Evolutionary conservation across 129 eudicot species (phyloP), one percentile per base, ranked within the genome.

Genomic region (Silybum marianum): DNA sequence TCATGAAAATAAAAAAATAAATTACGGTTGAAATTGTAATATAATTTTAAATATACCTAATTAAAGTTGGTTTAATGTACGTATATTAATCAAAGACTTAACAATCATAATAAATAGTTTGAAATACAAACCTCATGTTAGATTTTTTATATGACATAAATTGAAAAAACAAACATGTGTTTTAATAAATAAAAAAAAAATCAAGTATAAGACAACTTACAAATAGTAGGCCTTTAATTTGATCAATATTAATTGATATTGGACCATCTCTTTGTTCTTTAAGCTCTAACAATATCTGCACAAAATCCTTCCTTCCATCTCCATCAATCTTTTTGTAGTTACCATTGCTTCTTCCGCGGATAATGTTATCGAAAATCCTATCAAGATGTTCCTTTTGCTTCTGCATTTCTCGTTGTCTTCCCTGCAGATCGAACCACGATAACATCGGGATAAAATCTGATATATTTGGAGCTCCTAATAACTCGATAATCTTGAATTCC

Each of bases 371-470:
- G 2, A 85, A 9, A 28, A 88, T 72, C 3, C 54, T 28, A 69
- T 88, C 86, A 68, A 88, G 70, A 32, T 85, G 74, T 28, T 67
- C 80, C 9, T 65, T 80, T 72, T 71, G 71, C 67, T 21, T 71
- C 84, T 75, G 80, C 91, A 88, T 88, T 32, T 78, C 86, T 19
- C 71, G 21, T 23, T 73, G 58, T 16, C 81, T 81, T 58, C 90
- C 76, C 22, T 84, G 90, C 21, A 84, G 78, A 39, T 87, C 86
- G 66, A 87, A 72, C 86, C 84, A 63, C 0, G 83, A 80, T 12
- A 87, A 58, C 26, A 72, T 77, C 13, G 88, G 90, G 19, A 87
- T 84, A 14, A 73, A 87, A 81, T 87, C 90, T 0, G 88, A 86
- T 9, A 87, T 65, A 26, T 81, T 84, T 42, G 75, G 84, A 22